These are phyloP conservation scores for Fraxinus quadrangulata DNA, from an alignment of 257 asterid genomes.

Conservation along the genomic window DNA sequence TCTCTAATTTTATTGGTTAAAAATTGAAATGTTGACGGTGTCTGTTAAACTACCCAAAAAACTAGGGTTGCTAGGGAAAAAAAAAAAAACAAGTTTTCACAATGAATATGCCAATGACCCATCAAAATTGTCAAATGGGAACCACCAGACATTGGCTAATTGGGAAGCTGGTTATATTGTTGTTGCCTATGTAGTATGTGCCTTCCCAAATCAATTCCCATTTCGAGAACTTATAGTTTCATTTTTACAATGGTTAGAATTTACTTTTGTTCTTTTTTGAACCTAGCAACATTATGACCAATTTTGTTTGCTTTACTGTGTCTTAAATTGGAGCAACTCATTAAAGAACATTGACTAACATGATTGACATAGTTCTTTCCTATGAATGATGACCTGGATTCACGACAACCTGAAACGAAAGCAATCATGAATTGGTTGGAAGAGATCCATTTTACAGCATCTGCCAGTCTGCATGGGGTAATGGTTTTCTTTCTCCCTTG, in stretches of 20 bases:
- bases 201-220: conserved; percentile 6
- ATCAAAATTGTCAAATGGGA: neutral
- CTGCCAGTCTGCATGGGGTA: conserved; percentile 99
- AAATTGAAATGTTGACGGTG: no score
- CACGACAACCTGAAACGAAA: conserved; percentile 93
- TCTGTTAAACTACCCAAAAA: no score
- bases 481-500: conserved; percentile 24
- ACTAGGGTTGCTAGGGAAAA: neutral
- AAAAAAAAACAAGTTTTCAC: neutral
- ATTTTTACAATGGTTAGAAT: neutral
- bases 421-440: conserved; percentile 87
- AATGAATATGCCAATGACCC: neutral
- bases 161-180: conserved; percentile 1
- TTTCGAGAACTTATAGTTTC: conserved; percentile 1
- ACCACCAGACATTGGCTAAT: neutral
- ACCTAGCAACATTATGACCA: neutral
- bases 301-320: neutral
- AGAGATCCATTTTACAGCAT: conserved; percentile 76
- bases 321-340: conserved; percentile 28
- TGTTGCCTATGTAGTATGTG: conserved; percentile 1
- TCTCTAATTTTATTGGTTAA: no score
- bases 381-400: conserved; percentile 75
- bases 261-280: neutral
- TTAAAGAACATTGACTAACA: conserved; percentile 50
- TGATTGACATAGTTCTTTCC: conserved; percentile 86